A percentile compares a stretch with the other conserved stretches of the same genome.
Conservation (phyloP, 805 yeast species). For the Sugiyamaella boreocaroliniensis region DNA sequence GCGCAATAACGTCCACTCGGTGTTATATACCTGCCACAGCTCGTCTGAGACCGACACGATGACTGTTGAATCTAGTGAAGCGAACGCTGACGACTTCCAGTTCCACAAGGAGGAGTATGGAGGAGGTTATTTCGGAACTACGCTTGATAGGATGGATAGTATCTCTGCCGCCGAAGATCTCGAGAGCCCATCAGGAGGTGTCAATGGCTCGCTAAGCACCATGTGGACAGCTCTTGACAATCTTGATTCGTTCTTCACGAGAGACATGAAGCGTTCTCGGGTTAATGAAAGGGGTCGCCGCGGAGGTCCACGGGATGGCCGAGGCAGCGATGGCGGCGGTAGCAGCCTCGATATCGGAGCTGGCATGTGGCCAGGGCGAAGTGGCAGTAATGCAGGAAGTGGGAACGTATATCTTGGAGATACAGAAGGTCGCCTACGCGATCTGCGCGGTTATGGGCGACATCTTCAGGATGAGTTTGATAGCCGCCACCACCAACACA, state of each 20-base stretch:
- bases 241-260: constrained; percentile 80
- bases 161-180: constrained; percentile 36
- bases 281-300: constrained; percentile 3
- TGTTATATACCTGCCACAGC: constrained; percentile 65
- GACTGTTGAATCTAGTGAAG: constrained; percentile 2
- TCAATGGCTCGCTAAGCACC: constrained; percentile 69
- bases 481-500: constrained; percentile 28
- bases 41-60: constrained; percentile 4
- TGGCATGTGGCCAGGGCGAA: not conserved
- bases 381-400: not conserved
- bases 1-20: constrained; percentile 90
- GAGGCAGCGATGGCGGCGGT: constrained; percentile 2
- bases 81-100: constrained; percentile 25
- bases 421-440: constrained; percentile 1
- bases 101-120: constrained; percentile 59
- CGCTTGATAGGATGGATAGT: constrained; percentile 36
- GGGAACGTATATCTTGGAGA: not conserved
- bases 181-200: constrained; percentile 30
- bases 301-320: constrained; percentile 10
- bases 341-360: not conserved
- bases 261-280: constrained; percentile 33
- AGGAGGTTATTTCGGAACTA: constrained; percentile 30
- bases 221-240: constrained; percentile 92
- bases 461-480: not conserved
- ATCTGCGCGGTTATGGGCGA: not conserved